Evolutionary conservation across 306 rosid species (phyloP).

Genomic region (Boehmeria nivea): DNA sequence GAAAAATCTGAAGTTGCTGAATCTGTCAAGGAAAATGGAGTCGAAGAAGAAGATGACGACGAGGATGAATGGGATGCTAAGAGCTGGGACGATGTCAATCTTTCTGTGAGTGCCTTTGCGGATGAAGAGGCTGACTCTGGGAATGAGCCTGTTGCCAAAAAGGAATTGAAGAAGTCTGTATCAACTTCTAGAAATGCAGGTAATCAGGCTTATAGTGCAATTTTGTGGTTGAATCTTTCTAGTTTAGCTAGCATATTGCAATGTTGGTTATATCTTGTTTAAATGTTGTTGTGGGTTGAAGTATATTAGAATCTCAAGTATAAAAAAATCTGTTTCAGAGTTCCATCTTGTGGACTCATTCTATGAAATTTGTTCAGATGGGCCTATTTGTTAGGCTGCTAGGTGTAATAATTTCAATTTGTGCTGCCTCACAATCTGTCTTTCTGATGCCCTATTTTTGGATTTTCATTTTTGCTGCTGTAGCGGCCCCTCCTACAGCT

Average conservation of each 20-base stretch:
- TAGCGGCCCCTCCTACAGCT: constrained; percentile 27
- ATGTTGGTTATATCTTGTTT: not conserved
- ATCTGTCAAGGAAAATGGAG: constrained; percentile 46
- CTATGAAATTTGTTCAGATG: no score
- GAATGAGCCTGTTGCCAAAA: constrained; percentile 42
- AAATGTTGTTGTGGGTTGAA: not conserved
- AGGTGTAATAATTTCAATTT: no score
- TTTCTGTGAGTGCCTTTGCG: constrained; percentile 66
- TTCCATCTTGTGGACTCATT: no score
- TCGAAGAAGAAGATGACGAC: constrained; percentile 57
- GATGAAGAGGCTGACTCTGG: constrained; percentile 86
- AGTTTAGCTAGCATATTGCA: not conserved
- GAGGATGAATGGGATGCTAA: constrained; percentile 96
- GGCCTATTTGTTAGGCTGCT: no score
- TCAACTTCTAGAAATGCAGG: constrained; percentile 36
- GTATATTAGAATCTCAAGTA: no score
- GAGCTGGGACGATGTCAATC: constrained; percentile 91
- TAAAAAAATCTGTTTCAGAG: no score
- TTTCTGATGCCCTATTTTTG: no score
- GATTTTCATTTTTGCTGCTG: not conserved
- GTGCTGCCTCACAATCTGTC: no score
- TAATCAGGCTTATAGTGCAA: constrained; percentile 20
- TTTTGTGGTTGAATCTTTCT: not conserved
- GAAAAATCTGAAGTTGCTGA: constrained; percentile 53
- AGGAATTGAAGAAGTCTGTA: constrained; percentile 36